Conservation (phyloP, 2,329 filamentous ascomycete genomes). For the Ophiostoma sp. region DNA sequence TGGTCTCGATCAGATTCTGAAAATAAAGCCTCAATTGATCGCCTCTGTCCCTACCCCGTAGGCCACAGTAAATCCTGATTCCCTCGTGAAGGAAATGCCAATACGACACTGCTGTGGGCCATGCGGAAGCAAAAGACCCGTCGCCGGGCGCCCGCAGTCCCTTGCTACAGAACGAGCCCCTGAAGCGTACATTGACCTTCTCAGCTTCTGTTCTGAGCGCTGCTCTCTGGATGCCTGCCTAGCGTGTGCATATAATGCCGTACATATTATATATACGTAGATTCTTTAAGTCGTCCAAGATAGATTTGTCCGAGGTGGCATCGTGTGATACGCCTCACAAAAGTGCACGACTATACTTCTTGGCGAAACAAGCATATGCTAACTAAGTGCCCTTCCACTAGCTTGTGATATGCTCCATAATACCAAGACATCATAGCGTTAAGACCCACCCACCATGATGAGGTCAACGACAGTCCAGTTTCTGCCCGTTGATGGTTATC, state of each 20-base stretch:
- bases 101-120: not conserved
- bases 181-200: not conserved
- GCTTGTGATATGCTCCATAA: not conserved
- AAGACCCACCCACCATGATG: too few relatives aligned
- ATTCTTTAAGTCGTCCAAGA: too few relatives aligned
- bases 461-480: too few relatives aligned
- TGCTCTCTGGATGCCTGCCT: not conserved
- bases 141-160: not conserved
- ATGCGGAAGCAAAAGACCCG: not conserved
- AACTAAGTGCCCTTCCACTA: not conserved
- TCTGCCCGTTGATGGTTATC: too few relatives aligned
- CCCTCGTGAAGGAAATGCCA: not conserved
- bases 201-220: not conserved
- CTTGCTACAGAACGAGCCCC: not conserved
- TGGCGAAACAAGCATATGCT: not conserved
- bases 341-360: not conserved
- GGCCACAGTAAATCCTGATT: not conserved
- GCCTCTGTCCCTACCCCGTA: not conserved
- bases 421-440: not conserved
- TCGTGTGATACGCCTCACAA: not conserved
- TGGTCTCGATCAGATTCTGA: too few relatives aligned
- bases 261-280: too few relatives aligned
- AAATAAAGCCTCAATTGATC: too few relatives aligned
- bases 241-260: too few relatives aligned
- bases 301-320: not conserved